Conservation (phyloP, 1,139 yeast genomes). For the Taphrina flavorubra region DNA sequence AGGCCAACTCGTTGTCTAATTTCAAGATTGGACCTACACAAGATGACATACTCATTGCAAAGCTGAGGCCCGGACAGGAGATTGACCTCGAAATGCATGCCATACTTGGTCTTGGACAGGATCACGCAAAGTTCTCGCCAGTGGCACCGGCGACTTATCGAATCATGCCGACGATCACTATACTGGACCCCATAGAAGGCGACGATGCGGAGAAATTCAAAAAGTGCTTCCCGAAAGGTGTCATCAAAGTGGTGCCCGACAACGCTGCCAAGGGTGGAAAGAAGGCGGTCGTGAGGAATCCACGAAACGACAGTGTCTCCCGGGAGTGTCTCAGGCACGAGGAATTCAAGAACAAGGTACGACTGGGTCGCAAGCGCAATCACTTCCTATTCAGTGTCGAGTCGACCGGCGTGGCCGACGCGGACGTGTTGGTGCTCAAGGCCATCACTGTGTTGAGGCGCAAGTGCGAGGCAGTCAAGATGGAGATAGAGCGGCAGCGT, state of each 20-base stretch:
- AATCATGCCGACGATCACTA: constrained; percentile 87
- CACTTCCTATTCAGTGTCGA: constrained; percentile 88
- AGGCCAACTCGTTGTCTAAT: constrained; percentile 63
- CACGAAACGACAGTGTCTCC: constrained; percentile 94
- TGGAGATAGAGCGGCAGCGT: constrained; percentile 31
- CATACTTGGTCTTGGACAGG: constrained; percentile 86
- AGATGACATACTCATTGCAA: constrained; percentile 87
- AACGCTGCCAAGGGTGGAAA: constrained; percentile 55
- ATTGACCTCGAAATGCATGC: constrained; percentile 90
- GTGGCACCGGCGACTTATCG: constrained; percentile 98
- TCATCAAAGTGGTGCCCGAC: constrained; percentile 70
- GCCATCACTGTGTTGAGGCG: constrained; percentile 81
- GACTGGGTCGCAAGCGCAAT: constrained; percentile 86
- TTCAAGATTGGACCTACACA: constrained; percentile 61
- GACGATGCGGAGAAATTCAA: constrained; percentile 78
- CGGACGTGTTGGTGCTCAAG: constrained; percentile 92
- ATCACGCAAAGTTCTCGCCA: constrained; percentile 97
- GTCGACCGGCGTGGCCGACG: constrained; percentile 94
- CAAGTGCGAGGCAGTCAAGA: constrained; percentile 61
- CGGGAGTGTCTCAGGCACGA: constrained; percentile 94
- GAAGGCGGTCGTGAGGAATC: constrained; percentile 75
- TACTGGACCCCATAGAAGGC: constrained; percentile 72
- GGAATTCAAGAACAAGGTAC: constrained; percentile 86
- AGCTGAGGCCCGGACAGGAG: constrained; percentile 96
- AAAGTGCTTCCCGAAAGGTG: constrained; percentile 91